Conservation (phyloP, 768 basidiomycete species). For the Hericium rajendrae region DNA sequence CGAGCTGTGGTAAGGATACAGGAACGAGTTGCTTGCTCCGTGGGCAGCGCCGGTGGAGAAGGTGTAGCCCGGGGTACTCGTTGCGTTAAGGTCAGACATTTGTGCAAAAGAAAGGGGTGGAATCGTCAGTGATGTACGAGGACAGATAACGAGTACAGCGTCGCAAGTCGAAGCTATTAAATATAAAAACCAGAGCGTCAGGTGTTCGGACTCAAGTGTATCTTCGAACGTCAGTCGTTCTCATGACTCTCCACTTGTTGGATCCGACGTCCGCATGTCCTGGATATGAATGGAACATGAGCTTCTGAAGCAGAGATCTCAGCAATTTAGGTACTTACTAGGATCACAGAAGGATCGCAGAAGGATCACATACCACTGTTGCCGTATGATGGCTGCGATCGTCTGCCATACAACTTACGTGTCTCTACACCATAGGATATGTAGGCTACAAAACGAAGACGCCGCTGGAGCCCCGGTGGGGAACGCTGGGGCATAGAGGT, state of each 20-base stretch:
- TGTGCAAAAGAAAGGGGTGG: not conserved
- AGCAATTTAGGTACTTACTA: too few relatives aligned
- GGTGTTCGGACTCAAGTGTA: not conserved
- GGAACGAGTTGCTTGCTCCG: slow-evolving; percentile 18
- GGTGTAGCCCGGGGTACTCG: slow-evolving; percentile 21
- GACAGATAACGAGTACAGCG: not conserved
- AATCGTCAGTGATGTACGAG: not conserved
- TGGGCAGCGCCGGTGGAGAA: slow-evolving; percentile 19
- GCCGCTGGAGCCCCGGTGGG: too few relatives aligned
- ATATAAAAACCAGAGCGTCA: not conserved
- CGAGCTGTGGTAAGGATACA: slow-evolving; percentile 32
- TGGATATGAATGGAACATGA: too few relatives aligned
- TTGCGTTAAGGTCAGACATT: slow-evolving; percentile 15
- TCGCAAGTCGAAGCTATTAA: not conserved
- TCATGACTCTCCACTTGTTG: not conserved
- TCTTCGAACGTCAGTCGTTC: not conserved
- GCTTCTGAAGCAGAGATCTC: too few relatives aligned
- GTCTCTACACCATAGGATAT: too few relatives aligned
- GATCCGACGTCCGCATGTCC: too few relatives aligned
- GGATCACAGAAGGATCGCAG: too few relatives aligned
- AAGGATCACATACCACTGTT: too few relatives aligned
- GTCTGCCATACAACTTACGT: too few relatives aligned
- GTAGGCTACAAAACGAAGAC: too few relatives aligned
- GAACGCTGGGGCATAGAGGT: too few relatives aligned
- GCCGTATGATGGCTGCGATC: too few relatives aligned